Conservation (phyloP, 2,329 filamentous ascomycete species). For the Xylaria sp. region DNA sequence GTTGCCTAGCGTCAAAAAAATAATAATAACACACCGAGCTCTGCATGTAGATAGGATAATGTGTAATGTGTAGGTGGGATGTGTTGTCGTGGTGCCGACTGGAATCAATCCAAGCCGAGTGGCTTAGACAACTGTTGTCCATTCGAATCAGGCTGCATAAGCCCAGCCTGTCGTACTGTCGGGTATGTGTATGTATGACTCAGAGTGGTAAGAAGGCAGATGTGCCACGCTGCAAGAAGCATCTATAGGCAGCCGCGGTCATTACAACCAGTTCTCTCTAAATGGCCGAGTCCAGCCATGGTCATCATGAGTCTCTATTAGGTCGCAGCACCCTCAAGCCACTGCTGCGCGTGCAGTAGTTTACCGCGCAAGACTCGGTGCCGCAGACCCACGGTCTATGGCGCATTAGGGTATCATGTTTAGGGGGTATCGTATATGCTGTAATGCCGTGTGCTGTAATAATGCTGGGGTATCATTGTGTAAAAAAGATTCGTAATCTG, state of each 20-base stretch:
- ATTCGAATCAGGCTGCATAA: slow-evolving; percentile 21
- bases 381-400: slow-evolving; percentile 26
- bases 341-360: slow-evolving; percentile 15
- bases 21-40: slow-evolving; percentile 17
- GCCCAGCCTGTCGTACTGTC: slow-evolving; percentile 18
- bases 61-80: too few relatives aligned
- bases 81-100: slow-evolving; percentile 19
- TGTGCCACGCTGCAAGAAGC: slow-evolving; percentile 16
- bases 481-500: slow-evolving; percentile 32
- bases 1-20: slow-evolving; percentile 5
- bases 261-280: slow-evolving; percentile 6
- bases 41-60: slow-evolving; percentile 20
- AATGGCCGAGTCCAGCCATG: neutral
- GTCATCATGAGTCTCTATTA: slow-evolving; percentile 24
- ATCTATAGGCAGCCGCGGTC: slow-evolving; percentile 18
- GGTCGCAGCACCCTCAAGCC: slow-evolving; percentile 26
- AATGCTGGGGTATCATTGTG: slow-evolving; percentile 37
- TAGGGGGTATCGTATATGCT: slow-evolving; percentile 37
- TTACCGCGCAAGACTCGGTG: slow-evolving; percentile 22
- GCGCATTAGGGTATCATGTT: slow-evolving; percentile 37
- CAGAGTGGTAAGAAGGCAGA: slow-evolving; percentile 11
- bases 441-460: slow-evolving; percentile 27
- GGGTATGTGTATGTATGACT: slow-evolving; percentile 23
- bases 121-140: slow-evolving; percentile 22
- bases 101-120: slow-evolving; percentile 12